Base-by-base conservation (phyloP, 225 moss, liverwort and hornwort species). In the Polytrichum formosum region DNA sequence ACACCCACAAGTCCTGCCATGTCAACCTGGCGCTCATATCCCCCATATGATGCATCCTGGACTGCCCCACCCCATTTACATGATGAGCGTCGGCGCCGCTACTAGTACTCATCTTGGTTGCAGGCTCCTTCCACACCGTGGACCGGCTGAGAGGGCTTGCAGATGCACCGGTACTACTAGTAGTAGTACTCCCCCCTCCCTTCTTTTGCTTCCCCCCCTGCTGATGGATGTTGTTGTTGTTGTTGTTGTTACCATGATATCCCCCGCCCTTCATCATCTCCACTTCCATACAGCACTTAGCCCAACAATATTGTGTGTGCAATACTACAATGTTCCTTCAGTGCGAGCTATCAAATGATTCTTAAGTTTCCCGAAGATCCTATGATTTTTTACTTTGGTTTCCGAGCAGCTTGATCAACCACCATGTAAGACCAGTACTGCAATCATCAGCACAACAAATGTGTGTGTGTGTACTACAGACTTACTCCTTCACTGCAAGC, bases 1-100 rank as follows among this genome's bases (percentile, higher is more conserved):
- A 80, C 26, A 85, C 84, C 77, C 77, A 85, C 18, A 85, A 75
- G 64, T 85, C 84, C 54, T 67, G 74, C 84, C 84, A 85, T 31
- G 84, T 85, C 3, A 85, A 54, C 28, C 78, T 72, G 18, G 84
- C 81, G 21, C 75, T 65, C 78, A 81, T 76, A 30, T 83, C 79
- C 0, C 54, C 58, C 58, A 23, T 23, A 23, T 20, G n/a, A 21
- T 23, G n/a, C 58, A 0, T 46, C 46, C 46, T 46, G 46, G 46
- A 46, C 46, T 46, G 46, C 46, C 46, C 46, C 46, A 46, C 13
- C 54, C 80, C 80, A 0, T 35, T 58, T 0, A 53, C 27, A 22
- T 18, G 7, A 2, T 59, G 67, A 29, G 69, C 26, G 58, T 21
- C 23, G 30, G 30, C 30, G 58, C 58, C 23, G 6, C 6, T 22